Evolutionary conservation across 192 early-diverging fungal genomes (phyloP).

Genomic region (Coemansia sp.): DNA sequence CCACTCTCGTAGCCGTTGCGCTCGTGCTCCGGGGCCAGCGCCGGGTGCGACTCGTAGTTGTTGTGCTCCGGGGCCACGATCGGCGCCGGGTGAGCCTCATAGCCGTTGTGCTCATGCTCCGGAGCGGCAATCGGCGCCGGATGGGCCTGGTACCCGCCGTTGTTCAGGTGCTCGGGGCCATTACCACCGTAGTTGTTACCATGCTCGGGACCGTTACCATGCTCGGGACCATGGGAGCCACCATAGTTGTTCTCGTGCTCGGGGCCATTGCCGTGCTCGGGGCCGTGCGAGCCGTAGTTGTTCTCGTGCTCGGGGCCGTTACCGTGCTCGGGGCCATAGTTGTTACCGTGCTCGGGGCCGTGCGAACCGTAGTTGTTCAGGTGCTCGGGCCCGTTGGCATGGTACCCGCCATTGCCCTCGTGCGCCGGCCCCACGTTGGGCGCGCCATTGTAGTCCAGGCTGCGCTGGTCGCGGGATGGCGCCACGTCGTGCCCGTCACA

Average conservation of each 20-base stretch:
- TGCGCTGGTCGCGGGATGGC: background rate
- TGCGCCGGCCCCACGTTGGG: background rate
- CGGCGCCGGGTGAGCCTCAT: background rate
- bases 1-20: background rate
- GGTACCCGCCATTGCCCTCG: background rate
- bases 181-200: conserved; percentile 1
- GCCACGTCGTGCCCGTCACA: background rate
- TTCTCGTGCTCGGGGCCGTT: background rate
- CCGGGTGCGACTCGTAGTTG: too few species aligned
- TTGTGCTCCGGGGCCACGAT: background rate
- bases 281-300: background rate
- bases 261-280: background rate
- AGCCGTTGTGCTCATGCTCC: background rate
- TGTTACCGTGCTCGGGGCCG: background rate
- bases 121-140: background rate
- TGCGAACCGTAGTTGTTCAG: background rate
- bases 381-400: background rate
- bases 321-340: background rate
- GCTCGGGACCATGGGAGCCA: background rate
- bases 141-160: background rate
- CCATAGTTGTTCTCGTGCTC: conserved; percentile 1
- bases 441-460: background rate
- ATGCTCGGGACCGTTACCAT: background rate
- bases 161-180: background rate
- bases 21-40: background rate